These are phyloP conservation scores for Lantana camara DNA, from an alignment of 257 asterid genomes.

Conservation along the genomic window DNA sequence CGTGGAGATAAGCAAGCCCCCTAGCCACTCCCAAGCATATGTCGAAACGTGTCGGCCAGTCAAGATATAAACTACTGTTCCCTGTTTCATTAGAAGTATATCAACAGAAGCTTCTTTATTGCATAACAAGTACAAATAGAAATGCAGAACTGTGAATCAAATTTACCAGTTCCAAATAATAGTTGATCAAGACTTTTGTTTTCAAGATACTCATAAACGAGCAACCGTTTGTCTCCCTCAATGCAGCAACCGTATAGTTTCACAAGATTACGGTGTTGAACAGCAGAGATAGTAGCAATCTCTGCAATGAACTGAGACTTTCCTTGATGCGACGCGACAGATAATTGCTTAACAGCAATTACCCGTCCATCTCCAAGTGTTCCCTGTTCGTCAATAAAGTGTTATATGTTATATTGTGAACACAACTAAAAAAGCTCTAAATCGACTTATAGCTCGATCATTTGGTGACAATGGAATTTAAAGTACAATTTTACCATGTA, in stretches of 20 bases:
- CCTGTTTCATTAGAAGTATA: slow-evolving; percentile 35
- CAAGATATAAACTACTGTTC: slow-evolving; percentile 40
- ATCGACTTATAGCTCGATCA: not conserved
- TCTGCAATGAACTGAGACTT: slow-evolving; percentile 62
- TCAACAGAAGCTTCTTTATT: not conserved
- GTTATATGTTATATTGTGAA: not conserved
- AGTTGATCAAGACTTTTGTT: slow-evolving; percentile 65
- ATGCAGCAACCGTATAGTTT: slow-evolving; percentile 64
- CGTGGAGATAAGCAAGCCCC: slow-evolving; percentile 60
- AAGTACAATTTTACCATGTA: slow-evolving; percentile 40
- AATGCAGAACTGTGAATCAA: not conserved
- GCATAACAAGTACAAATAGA: not conserved
- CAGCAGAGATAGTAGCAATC: slow-evolving; percentile 62
- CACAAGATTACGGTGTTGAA: slow-evolving; percentile 70
- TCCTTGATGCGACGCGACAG: slow-evolving; percentile 58
- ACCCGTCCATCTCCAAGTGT: slow-evolving; percentile 48
- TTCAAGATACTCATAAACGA: slow-evolving; percentile 63
- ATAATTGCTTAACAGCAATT: slow-evolving; percentile 58
- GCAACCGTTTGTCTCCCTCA: slow-evolving; percentile 52
- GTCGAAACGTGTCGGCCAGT: slow-evolving; percentile 56
- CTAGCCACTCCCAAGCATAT: slow-evolving; percentile 68
- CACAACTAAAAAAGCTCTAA: not conserved
- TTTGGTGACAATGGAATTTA: not conserved
- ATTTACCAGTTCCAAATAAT: slow-evolving; percentile 42
- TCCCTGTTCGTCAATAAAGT: slow-evolving; percentile 38